phyloP scores from a whole-genome alignment of 441 rosid species.

The Erodium moschatum region DNA sequence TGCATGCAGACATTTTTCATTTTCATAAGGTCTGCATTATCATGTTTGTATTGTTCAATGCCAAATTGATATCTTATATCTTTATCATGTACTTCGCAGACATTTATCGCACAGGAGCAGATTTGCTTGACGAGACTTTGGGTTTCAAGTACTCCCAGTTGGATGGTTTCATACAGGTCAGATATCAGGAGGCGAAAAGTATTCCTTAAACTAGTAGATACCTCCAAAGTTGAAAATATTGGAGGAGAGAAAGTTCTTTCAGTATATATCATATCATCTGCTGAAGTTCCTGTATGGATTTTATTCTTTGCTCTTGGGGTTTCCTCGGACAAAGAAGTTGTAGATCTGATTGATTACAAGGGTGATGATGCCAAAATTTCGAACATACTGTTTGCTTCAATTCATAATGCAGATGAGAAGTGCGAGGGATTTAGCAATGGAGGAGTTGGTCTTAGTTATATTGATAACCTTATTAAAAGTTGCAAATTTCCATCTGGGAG shows the following conservation, averaged over 20 bases:
- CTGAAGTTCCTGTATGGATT: slow-evolving; percentile 68
- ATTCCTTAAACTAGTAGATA: slow-evolving; percentile 44
- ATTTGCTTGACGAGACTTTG: slow-evolving; percentile 71
- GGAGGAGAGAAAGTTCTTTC: slow-evolving; percentile 62
- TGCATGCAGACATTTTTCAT: background rate
- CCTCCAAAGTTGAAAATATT: slow-evolving; percentile 34
- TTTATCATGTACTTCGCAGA: slow-evolving; percentile 32
- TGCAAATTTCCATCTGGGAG: slow-evolving; percentile 67
- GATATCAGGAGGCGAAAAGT: slow-evolving; percentile 58
- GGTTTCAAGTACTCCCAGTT: slow-evolving; percentile 50
- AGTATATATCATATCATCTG: slow-evolving; percentile 62
- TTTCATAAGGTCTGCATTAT: background rate
- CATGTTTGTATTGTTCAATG: slow-evolving; percentile 13
- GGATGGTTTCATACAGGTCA: slow-evolving; percentile 63
- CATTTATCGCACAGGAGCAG: slow-evolving; percentile 88
- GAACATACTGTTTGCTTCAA: slow-evolving; percentile 55
- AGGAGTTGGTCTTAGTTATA: slow-evolving; percentile 31
- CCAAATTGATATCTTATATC: slow-evolving; percentile 14
- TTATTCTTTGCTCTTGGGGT: slow-evolving; percentile 79
- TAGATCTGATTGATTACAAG: slow-evolving; percentile 51
- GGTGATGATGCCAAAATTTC: slow-evolving; percentile 44
- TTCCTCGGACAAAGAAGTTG: slow-evolving; percentile 57
- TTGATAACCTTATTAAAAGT: slow-evolving; percentile 28
- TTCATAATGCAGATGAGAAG: slow-evolving; percentile 56
- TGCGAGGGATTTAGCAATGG: slow-evolving; percentile 41